Conservation (phyloP, 2,329 filamentous ascomycete genomes). For the Thelonectria rubi region DNA sequence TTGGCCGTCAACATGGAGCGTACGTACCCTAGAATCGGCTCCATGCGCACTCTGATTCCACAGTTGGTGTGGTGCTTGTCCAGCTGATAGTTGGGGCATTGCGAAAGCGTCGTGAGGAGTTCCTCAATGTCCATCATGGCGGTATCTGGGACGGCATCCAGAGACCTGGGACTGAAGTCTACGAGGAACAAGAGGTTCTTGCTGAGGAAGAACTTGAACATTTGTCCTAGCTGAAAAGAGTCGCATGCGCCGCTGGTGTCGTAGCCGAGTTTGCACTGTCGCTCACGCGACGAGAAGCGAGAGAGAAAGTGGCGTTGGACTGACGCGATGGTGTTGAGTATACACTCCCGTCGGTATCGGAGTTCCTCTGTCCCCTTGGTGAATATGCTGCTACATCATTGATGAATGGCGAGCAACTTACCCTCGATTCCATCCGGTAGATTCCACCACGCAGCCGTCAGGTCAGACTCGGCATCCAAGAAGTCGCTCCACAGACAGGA, state of each 20-base stretch:
- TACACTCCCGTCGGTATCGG: slow-evolving; percentile 69
- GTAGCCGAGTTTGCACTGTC: slow-evolving; percentile 78
- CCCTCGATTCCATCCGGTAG: slow-evolving; percentile 74
- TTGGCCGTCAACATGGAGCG: slow-evolving; percentile 63
- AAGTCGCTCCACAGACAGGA: slow-evolving; percentile 66
- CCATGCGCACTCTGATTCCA: slow-evolving; percentile 70
- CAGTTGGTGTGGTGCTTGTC: slow-evolving; percentile 79
- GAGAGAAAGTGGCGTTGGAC: slow-evolving; percentile 73
- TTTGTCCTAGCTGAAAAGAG: slow-evolving; percentile 81
- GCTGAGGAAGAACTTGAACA: slow-evolving; percentile 74
- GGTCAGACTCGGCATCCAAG: slow-evolving; percentile 42
- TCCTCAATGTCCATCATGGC: slow-evolving; percentile 69
- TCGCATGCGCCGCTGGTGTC: slow-evolving; percentile 78
- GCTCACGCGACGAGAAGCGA: slow-evolving; percentile 72
- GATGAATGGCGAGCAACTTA: slow-evolving; percentile 43
- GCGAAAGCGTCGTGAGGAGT: slow-evolving; percentile 67
- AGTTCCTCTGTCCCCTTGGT: slow-evolving; percentile 64
- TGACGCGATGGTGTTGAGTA: slow-evolving; percentile 75
- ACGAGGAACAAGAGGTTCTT: slow-evolving; percentile 69
- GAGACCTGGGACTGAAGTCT: slow-evolving; percentile 61
- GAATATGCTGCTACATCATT: slow-evolving; percentile 1
- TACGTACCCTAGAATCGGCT: slow-evolving; percentile 73
- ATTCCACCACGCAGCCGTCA: slow-evolving; percentile 73
- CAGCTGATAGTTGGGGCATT: slow-evolving; percentile 77
- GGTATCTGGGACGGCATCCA: slow-evolving; percentile 55